These are phyloP conservation scores for Pisolithus sp. DNA, from an alignment of 768 basidiomycete species.

Conservation along the genomic window DNA sequence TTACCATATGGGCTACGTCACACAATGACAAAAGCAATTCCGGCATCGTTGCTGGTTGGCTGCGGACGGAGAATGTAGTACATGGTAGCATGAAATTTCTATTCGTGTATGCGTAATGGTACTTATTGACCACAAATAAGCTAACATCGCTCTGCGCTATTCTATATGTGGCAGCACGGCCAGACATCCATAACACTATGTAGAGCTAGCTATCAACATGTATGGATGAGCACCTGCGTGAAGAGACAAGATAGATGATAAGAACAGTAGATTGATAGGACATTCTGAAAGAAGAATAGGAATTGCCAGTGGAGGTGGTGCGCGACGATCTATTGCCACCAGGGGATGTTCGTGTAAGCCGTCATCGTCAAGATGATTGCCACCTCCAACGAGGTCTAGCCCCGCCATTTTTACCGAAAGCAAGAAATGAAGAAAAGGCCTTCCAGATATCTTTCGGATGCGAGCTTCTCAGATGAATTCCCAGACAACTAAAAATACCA, in stretches of 20 bases:
- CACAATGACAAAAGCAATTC: neutral
- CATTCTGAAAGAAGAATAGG: slow-evolving; percentile 3
- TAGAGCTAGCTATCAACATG: slow-evolving; percentile 9
- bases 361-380: slow-evolving; percentile 4
- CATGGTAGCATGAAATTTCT: neutral
- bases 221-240: slow-evolving; percentile 3
- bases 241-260: slow-evolving; percentile 5
- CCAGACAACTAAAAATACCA: slow-evolving; percentile 24
- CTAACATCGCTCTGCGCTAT: slow-evolving; percentile 7
- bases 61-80: neutral
- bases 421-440: slow-evolving; percentile 4
- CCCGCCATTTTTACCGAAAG: slow-evolving; percentile 7
- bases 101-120: neutral
- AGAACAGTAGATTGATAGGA: neutral
- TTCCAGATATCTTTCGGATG: neutral
- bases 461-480: slow-evolving; percentile 7
- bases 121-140: neutral
- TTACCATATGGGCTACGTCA: no score
- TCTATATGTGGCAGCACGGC: slow-evolving; percentile 7
- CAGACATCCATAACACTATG: slow-evolving; percentile 1
- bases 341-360: slow-evolving; percentile 28
- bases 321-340: slow-evolving; percentile 33
- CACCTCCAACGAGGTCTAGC: slow-evolving; percentile 14
- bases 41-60: neutral
- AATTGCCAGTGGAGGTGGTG: slow-evolving; percentile 13